A percentile compares a stretch with the other conserved stretches of the same genome.
Evolutionary conservation across 2,329 filamentous ascomycete species (phyloP).

Genomic region (Sarocladium kiliense): DNA sequence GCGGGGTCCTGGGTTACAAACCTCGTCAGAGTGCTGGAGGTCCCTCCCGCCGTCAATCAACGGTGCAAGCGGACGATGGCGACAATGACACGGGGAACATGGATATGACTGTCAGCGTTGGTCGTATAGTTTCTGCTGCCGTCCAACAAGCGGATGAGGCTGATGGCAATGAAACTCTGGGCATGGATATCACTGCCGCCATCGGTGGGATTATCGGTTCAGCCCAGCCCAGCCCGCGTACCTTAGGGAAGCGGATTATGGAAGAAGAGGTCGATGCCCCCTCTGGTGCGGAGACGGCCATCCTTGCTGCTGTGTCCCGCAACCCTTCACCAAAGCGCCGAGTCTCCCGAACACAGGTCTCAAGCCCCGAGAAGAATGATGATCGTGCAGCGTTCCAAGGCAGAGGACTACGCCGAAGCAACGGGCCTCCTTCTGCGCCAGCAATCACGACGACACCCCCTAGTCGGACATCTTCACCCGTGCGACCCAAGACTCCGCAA

Average conservation of each 20-base stretch:
- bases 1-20: slow-evolving; percentile 41
- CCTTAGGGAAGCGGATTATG: slow-evolving; percentile 50
- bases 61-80: slow-evolving; percentile 25
- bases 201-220: slow-evolving; percentile 55
- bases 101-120: slow-evolving; percentile 59
- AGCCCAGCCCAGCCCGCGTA: slow-evolving; percentile 23
- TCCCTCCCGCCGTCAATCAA: slow-evolving; percentile 14
- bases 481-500: slow-evolving; percentile 11
- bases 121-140: slow-evolving; percentile 41
- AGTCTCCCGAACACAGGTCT: slow-evolving; percentile 14
- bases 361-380: slow-evolving; percentile 27
- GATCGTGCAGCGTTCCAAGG: slow-evolving; percentile 53
- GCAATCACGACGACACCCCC: slow-evolving; percentile 15
- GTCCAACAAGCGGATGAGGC: slow-evolving; percentile 22
- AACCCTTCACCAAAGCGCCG: slow-evolving; percentile 23
- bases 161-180: slow-evolving; percentile 38
- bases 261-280: slow-evolving; percentile 51
- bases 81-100: slow-evolving; percentile 35
- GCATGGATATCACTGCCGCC: slow-evolving; percentile 64
- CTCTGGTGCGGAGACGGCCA: slow-evolving; percentile 36
- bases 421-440: slow-evolving; percentile 31
- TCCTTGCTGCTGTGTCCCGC: slow-evolving; percentile 20
- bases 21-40: slow-evolving; percentile 18
- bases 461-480: slow-evolving; percentile 19
- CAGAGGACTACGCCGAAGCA: slow-evolving; percentile 44